Evolutionary conservation across 495 filamentous ascomycete species (phyloP).

Genomic region (Penicillium subrubescens): DNA sequence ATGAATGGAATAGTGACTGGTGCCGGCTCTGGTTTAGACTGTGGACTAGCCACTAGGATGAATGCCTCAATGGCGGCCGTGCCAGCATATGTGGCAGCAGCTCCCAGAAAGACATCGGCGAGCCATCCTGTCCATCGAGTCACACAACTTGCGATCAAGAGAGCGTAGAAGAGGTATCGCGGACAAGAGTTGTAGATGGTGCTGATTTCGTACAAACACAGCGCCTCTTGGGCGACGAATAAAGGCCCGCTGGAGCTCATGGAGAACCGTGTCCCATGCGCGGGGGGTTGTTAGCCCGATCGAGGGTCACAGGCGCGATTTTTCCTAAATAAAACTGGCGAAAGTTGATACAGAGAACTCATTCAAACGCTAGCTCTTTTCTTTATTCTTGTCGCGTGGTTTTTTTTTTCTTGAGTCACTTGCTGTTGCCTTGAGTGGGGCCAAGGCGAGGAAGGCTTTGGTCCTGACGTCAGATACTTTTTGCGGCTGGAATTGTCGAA

Average conservation of each 20-base stretch:
- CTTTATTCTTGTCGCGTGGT: not conserved
- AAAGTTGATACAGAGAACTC: not conserved
- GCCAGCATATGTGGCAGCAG: conserved; percentile 39
- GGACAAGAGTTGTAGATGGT: conserved; percentile 41
- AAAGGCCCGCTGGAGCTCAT: conserved; percentile 28
- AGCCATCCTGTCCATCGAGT: conserved; percentile 42
- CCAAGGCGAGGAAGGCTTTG: not conserved
- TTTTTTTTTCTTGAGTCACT: not conserved
- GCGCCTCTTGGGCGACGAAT: conserved; percentile 37
- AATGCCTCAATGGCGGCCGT: conserved; percentile 39
- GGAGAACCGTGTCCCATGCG: not conserved
- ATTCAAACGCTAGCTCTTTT: not conserved
- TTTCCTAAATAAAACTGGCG: too few relatives aligned
- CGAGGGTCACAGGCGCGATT: too few relatives aligned
- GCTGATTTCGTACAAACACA: conserved; percentile 40
- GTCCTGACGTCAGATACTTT: conserved; percentile 20
- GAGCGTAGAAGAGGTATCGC: conserved; percentile 39
- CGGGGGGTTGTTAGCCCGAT: not conserved
- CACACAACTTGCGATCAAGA: conserved; percentile 31
- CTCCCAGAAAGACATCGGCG: conserved; percentile 34
- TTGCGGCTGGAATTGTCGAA: not conserved
- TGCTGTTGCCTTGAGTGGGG: conserved; percentile 9
- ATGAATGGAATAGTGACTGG: conserved; percentile 32
- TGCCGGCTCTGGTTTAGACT: conserved; percentile 12
- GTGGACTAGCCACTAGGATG: conserved; percentile 30